Conservation (phyloP, 768 basidiomycete species). For the Leccinum sublutescens region DNA sequence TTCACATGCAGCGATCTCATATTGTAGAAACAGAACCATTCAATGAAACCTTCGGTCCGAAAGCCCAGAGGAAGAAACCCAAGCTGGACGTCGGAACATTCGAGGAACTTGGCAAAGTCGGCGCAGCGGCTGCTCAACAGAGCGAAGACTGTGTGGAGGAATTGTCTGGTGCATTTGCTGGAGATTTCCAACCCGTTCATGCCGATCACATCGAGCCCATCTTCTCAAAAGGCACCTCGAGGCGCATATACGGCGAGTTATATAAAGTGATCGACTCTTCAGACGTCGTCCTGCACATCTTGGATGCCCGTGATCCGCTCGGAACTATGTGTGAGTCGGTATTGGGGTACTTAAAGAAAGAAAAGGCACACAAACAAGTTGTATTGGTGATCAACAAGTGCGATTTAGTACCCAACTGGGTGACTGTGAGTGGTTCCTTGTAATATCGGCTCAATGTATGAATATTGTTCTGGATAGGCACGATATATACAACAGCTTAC, state of each 20-base stretch:
- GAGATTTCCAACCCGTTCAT: constrained; percentile 56
- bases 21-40: constrained; percentile 98
- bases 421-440: constrained; percentile 65
- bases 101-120: constrained; percentile 78
- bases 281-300: constrained; percentile 91
- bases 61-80: constrained; percentile 90
- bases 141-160: constrained; percentile 38
- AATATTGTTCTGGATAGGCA: constrained; percentile 49
- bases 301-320: constrained; percentile 93
- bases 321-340: constrained; percentile 96
- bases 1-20: constrained; percentile 66
- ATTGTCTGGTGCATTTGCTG: constrained; percentile 42
- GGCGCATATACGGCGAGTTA: constrained; percentile 94
- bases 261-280: constrained; percentile 99
- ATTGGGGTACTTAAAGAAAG: constrained; percentile 89
- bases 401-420: constrained; percentile 98
- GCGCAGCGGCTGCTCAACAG: constrained; percentile 53
- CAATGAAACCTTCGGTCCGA: constrained; percentile 90
- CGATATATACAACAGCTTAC: constrained; percentile 96
- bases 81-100: constrained; percentile 87
- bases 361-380: constrained; percentile 97
- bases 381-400: constrained; percentile 98
- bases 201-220: constrained; percentile 87
- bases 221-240: constrained; percentile 92
- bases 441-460: background rate